Conservation (phyloP, 73 alveolate genomes). For the Tetrahymena borealis region DNA sequence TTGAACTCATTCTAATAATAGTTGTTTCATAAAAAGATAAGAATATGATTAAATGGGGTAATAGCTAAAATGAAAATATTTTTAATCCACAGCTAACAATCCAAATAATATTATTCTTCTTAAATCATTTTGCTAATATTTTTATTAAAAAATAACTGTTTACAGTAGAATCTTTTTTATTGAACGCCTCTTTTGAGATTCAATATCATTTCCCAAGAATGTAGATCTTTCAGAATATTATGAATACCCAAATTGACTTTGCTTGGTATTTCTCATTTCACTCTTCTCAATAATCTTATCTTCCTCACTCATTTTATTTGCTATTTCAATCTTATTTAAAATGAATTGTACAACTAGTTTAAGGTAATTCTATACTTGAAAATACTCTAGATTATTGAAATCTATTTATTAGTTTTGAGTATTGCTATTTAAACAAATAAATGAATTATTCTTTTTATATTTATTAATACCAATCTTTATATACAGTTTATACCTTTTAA, state of each 20-base stretch:
- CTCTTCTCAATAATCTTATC: neutral
- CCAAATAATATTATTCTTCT: neutral
- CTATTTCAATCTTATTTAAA: no score
- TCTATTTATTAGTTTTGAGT: neutral
- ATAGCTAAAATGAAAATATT: neutral
- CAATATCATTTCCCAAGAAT: neutral
- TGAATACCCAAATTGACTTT: neutral
- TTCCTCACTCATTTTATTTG: neutral
- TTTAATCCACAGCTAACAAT: neutral
- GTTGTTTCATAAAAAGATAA: neutral
- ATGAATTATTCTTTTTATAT: no score
- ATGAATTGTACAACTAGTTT: no score
- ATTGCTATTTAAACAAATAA: neutral
- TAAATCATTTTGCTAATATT: neutral
- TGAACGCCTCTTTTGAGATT: neutral
- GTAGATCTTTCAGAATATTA: neutral
- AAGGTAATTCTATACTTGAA: no score
- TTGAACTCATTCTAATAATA: constrained; percentile 31
- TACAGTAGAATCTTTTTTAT: neutral
- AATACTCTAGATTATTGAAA: no score
- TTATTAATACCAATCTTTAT: no score
- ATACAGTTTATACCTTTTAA: no score
- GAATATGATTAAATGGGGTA: neutral
- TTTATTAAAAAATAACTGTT: neutral
- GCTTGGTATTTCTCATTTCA: neutral